These are phyloP conservation scores for Trifolium subterraneum DNA, from an alignment of 306 rosid genomes.

Conservation along the genomic window DNA sequence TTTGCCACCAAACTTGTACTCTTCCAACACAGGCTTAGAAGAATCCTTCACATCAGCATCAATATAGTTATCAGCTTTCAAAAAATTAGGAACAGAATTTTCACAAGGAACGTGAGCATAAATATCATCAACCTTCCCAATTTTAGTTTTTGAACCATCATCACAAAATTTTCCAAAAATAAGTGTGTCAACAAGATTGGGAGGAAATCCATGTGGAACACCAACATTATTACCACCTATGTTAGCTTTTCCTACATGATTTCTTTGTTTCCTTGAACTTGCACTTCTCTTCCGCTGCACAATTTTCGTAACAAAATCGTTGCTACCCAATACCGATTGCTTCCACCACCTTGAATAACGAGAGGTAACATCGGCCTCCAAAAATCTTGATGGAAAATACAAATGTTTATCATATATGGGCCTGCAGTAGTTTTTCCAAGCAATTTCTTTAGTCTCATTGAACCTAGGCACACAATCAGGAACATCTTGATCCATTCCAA, in stretches of 20 bases:
- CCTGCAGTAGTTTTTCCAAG: neutral
- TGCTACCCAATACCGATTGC: neutral
- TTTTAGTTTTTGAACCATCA: neutral
- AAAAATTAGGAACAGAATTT: too few relatives aligned
- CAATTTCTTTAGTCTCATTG: neutral
- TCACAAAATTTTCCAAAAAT: neutral
- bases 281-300: conserved; percentile 30
- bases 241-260: conserved; percentile 13
- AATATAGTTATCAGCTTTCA: neutral
- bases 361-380: neutral
- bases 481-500: neutral
- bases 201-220: conserved; percentile 28
- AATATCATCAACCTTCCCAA: neutral
- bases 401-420: neutral
- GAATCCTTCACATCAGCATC: neutral
- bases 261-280: neutral
- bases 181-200: neutral
- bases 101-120: neutral
- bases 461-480: neutral
- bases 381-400: neutral
- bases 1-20: neutral
- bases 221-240: conserved; percentile 23
- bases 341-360: conserved; percentile 44
- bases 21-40: neutral
- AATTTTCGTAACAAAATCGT: conserved; percentile 7